Evolutionary conservation across 2,329 filamentous ascomycete genomes (phyloP), one percentile per base, ranked within the genome.

Genomic region (Tricladium varicosporioides): DNA sequence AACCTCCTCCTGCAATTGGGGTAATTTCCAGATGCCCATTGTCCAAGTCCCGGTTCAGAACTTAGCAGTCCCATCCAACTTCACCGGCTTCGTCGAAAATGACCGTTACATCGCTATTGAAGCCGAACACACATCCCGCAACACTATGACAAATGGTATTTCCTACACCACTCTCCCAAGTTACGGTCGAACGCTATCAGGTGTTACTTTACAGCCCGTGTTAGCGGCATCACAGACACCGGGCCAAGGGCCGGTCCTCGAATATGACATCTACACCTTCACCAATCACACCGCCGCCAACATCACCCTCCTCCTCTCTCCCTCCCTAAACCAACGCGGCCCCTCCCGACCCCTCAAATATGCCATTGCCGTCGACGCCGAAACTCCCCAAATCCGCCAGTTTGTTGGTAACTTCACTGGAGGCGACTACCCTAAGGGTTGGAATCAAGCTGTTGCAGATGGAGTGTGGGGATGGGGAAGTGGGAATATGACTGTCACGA

Each of bases 181-280:
- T 57, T 80, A 84, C 64, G 83, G 84, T 2, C 81, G 84, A 43
- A 86, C 82, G 0, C 71, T 79, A 1, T 80, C 79, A 0, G 84
- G 82, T 15, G 78, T 87, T 2, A 81, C 81, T 0, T 72, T 87
- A 5, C 76, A 76, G 64, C 82, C 83, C 1, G 76, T 78, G 32
- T 73, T 76, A 16, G 75, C 79, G 0, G 74, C 77, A 43, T 80
- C 81, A 14, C 76, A 83, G 33, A 71, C 75, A 1, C 67, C 79
- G 0, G 73, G 73, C 2, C 74, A 75, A 10, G 80, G 75, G 0
- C 83, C 84, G 0, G 78, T 77, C 4, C 75, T 88, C 8, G 79
- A 83, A 61, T 89, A 87, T 67, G 75, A 80, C 52, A 65, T 88
- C 57, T 87, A 84, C 69, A 75, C 84, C 11, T 87, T 85, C 72